A percentile compares a stretch with the other conserved stretches of the same genome.
Conservation (phyloP, 768 basidiomycete species). For the Xerocomus brunneocitrinus region DNA sequence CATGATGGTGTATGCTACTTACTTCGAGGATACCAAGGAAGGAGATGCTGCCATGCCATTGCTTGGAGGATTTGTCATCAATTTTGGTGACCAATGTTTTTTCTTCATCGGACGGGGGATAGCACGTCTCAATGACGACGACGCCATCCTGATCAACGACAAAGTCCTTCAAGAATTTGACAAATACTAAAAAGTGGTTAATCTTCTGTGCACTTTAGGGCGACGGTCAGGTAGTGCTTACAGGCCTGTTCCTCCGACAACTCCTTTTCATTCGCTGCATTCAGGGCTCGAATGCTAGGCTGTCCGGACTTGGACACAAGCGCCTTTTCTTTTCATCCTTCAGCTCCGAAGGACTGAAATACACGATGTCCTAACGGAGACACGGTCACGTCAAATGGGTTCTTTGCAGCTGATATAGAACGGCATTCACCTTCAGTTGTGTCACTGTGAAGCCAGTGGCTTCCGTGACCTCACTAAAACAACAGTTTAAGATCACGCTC, state of each 20-base stretch:
- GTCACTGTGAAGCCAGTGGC: neutral
- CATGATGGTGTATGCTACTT: neutral
- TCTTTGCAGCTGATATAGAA: neutral
- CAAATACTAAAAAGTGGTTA: neutral
- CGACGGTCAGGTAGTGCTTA: neutral
- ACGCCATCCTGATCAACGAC: neutral
- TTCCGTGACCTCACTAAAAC: neutral
- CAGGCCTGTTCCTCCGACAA: neutral
- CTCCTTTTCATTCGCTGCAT: neutral
- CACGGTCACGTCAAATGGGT: neutral
- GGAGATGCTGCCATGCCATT: neutral
- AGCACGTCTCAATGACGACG: neutral
- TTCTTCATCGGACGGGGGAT: neutral
- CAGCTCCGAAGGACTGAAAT: neutral
- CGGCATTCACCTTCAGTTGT: neutral
- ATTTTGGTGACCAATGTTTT: neutral
- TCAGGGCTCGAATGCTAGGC: neutral
- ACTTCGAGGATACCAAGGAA: neutral
- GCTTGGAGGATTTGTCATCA: neutral
- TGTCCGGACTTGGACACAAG: neutral
- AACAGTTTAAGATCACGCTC: too few species aligned
- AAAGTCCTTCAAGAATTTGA: constrained; percentile 1
- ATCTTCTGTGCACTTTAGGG: neutral
- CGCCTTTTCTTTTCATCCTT: neutral
- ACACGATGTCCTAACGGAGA: neutral